Percentiles rank a stretch among this genome's conserved stretches.
Evolutionary conservation across 208 protist species (phyloP).

Genomic region (Wallacemonas sp.): DNA sequence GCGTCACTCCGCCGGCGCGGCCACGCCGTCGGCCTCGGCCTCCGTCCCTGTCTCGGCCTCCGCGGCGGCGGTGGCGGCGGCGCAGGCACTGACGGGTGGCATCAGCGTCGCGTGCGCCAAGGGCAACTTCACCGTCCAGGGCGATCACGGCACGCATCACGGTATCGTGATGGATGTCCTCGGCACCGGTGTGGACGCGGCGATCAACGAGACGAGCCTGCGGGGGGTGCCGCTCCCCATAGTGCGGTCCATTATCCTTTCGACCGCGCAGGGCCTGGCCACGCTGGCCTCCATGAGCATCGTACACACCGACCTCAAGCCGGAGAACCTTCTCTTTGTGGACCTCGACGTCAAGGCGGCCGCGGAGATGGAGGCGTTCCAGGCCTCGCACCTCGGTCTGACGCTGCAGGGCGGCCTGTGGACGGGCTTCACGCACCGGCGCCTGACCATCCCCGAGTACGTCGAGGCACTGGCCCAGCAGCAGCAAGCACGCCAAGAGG

Average conservation of each 20-base stretch:
- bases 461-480: neutral
- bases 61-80: neutral
- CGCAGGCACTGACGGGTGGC: neutral
- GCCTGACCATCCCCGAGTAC: slow-evolving; percentile 26
- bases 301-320: slow-evolving; percentile 95
- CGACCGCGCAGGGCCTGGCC: slow-evolving; percentile 62
- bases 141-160: slow-evolving; percentile 71
- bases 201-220: slow-evolving; percentile 92
- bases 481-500: no score
- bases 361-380: slow-evolving; percentile 32
- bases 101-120: slow-evolving; percentile 33
- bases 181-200: slow-evolving; percentile 88
- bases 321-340: slow-evolving; percentile 89
- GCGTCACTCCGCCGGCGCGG: neutral
- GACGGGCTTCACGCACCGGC: slow-evolving; percentile 31
- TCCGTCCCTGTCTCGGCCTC: no score
- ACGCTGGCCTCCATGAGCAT: slow-evolving; percentile 90
- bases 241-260: slow-evolving; percentile 52
- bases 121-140: slow-evolving; percentile 56
- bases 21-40: neutral
- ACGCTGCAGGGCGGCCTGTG: slow-evolving; percentile 18
- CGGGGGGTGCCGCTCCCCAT: slow-evolving; percentile 90
- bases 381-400: slow-evolving; percentile 28
- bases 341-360: slow-evolving; percentile 38
- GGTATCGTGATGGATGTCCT: slow-evolving; percentile 95